Conservation (phyloP, 805 yeast species). For the Spathaspora hagerdaliae region DNA sequence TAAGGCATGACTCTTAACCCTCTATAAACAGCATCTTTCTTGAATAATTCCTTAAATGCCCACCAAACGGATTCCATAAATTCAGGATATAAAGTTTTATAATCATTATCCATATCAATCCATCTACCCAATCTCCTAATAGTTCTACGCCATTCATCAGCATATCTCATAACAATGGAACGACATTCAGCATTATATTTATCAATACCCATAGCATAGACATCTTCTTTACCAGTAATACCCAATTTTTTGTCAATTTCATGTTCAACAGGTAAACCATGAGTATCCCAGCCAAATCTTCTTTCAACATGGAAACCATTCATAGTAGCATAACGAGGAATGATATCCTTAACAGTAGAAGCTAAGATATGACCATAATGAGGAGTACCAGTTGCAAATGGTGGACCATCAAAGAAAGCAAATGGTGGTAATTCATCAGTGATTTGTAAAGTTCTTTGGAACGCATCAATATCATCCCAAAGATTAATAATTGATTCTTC, state of each 20-base stretch:
- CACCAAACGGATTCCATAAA: slow-evolving; percentile 99
- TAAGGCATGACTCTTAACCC: slow-evolving; percentile 99
- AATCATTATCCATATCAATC: slow-evolving; percentile 98
- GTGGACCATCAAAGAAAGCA: slow-evolving; percentile 98
- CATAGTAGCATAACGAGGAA: slow-evolving; percentile 97
- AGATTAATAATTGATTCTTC: slow-evolving; percentile 76
- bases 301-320: slow-evolving; percentile 94
- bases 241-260: slow-evolving; percentile 97
- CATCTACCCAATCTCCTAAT: slow-evolving; percentile 96
- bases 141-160: slow-evolving; percentile 90
- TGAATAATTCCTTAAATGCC: slow-evolving; percentile 87
- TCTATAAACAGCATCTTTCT: slow-evolving; percentile 86
- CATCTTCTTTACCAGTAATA: slow-evolving; percentile 91
- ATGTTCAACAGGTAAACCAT: slow-evolving; percentile 97
- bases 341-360: slow-evolving; percentile 94
- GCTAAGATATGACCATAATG: slow-evolving; percentile 98
- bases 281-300: slow-evolving; percentile 99
- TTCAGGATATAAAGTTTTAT: slow-evolving; percentile 90
- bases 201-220: slow-evolving; percentile 88
- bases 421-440: slow-evolving; percentile 84
- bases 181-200: slow-evolving; percentile 94
- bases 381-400: slow-evolving; percentile 99
- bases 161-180: slow-evolving; percentile 95
- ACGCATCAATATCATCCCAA: slow-evolving; percentile 95
- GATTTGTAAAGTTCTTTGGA: slow-evolving; percentile 76